These are phyloP conservation scores for Sporisorium iseilematis-ciliati DNA, from an alignment of 1,284 basidiomycete species.

Conservation along the genomic window DNA sequence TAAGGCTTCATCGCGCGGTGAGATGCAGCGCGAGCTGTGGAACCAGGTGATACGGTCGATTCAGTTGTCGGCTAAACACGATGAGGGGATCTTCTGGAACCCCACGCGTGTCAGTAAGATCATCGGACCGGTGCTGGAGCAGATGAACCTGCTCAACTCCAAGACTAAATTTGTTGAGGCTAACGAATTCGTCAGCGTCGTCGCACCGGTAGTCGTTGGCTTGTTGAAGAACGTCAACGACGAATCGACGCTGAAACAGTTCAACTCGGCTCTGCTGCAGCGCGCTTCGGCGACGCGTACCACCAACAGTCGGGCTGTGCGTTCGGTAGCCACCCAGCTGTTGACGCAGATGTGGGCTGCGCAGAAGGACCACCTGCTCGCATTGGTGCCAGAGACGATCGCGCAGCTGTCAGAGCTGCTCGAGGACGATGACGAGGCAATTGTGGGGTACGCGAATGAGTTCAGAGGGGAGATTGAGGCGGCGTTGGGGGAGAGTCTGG, in stretches of 20 bases:
- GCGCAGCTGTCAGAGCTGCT: constrained; percentile 73
- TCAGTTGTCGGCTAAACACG: constrained; percentile 79
- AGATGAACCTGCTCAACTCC: constrained; percentile 71
- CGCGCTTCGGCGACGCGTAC: constrained; percentile 75
- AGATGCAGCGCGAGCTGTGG: constrained; percentile 74
- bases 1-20: constrained; percentile 29
- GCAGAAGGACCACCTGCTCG: constrained; percentile 74
- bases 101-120: constrained; percentile 80
- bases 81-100: constrained; percentile 92
- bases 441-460: constrained; percentile 70
- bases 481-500: constrained; percentile 70
- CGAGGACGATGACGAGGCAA: constrained; percentile 72
- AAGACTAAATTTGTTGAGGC: constrained; percentile 12
- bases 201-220: constrained; percentile 72
- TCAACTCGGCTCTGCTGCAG: constrained; percentile 88
- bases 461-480: constrained; percentile 71
- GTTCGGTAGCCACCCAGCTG: constrained; percentile 78
- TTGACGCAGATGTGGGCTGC: constrained; percentile 80
- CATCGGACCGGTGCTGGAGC: constrained; percentile 75
- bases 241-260: constrained; percentile 77
- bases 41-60: constrained; percentile 76
- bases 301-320: constrained; percentile 24
- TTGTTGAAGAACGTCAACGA: constrained; percentile 75
- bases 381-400: constrained; percentile 73
- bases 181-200: constrained; percentile 16